A percentile compares a stretch with the other conserved stretches of the same genome.
Evolutionary conservation across 23 red algal genomes (phyloP).

Genomic region (Cyanidiococcus yangmingshanensis): DNA sequence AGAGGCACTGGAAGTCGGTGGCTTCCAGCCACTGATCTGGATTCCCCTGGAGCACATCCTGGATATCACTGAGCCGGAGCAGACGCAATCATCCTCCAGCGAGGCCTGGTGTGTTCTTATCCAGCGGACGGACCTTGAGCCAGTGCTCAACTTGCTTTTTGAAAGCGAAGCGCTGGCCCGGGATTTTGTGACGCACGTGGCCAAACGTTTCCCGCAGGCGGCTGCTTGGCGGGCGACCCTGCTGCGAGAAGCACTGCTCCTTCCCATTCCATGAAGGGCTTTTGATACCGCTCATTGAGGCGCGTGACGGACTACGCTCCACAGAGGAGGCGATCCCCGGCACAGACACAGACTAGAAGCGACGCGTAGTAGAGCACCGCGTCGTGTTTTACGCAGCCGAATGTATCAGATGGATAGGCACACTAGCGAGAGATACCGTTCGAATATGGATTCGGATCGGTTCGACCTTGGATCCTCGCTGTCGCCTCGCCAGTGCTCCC

Average conservation of each 20-base stretch:
- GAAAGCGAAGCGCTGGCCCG: background rate
- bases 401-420: no score
- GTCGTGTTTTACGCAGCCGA: no score
- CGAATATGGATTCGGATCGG: no score
- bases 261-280: background rate
- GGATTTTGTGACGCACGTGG: background rate
- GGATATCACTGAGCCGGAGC: background rate
- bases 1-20: background rate
- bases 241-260: background rate
- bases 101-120: background rate
- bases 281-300: no score
- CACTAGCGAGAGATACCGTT: no score
- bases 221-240: background rate
- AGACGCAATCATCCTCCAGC: background rate
- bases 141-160: background rate
- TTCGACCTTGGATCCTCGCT: no score
- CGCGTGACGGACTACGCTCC: no score
- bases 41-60: background rate
- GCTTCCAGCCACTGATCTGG: background rate
- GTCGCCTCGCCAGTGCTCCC: no score
- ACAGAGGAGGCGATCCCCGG: no score
- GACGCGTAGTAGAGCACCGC: no score
- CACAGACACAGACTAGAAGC: no score
- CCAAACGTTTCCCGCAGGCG: background rate
- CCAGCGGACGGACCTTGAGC: background rate